Percentiles rank a stretch among this genome's conserved stretches.
Conservation (phyloP, 345 rosid species). For the Brassica incana region DNA sequence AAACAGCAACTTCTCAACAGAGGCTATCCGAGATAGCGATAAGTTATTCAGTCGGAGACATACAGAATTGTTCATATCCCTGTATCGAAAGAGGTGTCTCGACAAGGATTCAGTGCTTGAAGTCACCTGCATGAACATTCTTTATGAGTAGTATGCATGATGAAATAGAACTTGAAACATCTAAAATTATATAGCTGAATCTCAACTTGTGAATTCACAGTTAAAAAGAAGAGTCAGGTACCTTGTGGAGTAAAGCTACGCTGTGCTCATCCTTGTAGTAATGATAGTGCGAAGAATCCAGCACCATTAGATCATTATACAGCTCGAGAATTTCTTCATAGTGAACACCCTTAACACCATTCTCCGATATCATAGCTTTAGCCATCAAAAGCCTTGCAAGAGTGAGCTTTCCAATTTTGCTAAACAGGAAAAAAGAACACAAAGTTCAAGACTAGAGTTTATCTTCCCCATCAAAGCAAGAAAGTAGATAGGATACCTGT, state of each 20-base stretch:
- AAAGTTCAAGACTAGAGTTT: neutral
- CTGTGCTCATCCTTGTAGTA: constrained; percentile 82
- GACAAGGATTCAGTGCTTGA: constrained; percentile 55
- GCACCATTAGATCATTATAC: constrained; percentile 60
- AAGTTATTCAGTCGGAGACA: constrained; percentile 74
- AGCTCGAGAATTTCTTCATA: constrained; percentile 67
- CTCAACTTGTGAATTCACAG: constrained; percentile 7
- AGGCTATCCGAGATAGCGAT: constrained; percentile 67
- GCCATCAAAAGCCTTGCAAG: constrained; percentile 86
- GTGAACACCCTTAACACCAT: constrained; percentile 41
- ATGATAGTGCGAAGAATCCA: constrained; percentile 68
- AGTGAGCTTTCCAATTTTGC: constrained; percentile 93
- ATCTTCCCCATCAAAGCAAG: constrained; percentile 5
- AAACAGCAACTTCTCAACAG: constrained; percentile 72
- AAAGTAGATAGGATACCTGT: constrained; percentile 53
- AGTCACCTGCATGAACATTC: constrained; percentile 58
- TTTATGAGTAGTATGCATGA: constrained; percentile 19
- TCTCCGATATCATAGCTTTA: constrained; percentile 44
- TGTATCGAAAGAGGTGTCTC: constrained; percentile 50
- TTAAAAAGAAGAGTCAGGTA: constrained; percentile 26
- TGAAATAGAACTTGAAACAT: constrained; percentile 6
- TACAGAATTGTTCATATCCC: constrained; percentile 40
- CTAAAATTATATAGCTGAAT: neutral
- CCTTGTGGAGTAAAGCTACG: constrained; percentile 67
- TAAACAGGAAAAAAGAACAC: constrained; percentile 32